Base-by-base conservation (phyloP, 1,284 basidiomycete species). In the Jaminaea rosea region DNA sequence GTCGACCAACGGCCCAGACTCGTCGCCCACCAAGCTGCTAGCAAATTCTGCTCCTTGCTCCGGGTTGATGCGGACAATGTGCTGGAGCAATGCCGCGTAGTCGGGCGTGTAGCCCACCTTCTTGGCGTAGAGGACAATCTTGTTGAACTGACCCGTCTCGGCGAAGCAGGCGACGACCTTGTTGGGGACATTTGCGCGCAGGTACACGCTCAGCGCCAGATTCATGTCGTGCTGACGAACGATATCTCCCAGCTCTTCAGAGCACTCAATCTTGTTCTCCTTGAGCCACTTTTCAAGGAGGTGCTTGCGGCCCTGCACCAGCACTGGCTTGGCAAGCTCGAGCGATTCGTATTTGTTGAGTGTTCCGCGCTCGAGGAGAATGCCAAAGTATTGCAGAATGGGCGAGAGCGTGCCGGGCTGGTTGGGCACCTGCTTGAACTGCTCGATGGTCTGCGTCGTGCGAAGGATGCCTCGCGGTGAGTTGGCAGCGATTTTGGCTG, bases 251-350 rank as follows among this genome's bases (percentile, higher is more conserved):
- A 99, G 84, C 77, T 99, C 93, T 77, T 98, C 94, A 69, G 86
- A 90, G 79, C 94, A 98, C 58, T 94, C 93, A 60, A 99, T 85
- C 83, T 98, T 99, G 79, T 96, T 96, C 80, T 98, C 94, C 78
- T 99, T 99, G 62, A 98, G 79, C 94, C 94, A 99, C 74, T 98
- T 98, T 79, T 99, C 94, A 24, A 99, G 80, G 42, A 98, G 79
- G 72, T 97, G 91, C 78, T 99, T 98, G 72, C 92, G 84, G 50
- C 91, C 91, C 78, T 99, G 94, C 66, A 89, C 85, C 46, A 99
- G 79, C 11, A 99, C 94, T 21, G 94, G 94, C 48, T 90, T 84
- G 0, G 94, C 93, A 39, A 99, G 83, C 76, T 99, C 94, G 42
- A 99, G 78, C 29, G 90, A 94, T 76, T 99, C 94, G 31, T 86